phyloP scores from a whole-genome alignment of 805 yeast species.

The Yamadazyma nakazawae region DNA sequence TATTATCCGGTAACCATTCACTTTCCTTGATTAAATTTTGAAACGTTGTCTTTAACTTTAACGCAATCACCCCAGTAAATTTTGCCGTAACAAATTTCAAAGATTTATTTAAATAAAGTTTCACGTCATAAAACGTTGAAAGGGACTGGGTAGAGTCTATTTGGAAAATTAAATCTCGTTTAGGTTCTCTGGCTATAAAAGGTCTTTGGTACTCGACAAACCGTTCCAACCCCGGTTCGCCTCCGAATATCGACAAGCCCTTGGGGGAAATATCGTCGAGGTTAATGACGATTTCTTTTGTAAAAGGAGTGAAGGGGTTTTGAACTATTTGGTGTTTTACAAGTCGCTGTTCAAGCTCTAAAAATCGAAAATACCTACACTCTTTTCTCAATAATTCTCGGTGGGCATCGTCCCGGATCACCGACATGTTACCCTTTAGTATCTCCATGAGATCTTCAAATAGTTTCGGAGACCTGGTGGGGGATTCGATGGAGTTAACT shows the following conservation, averaged over 20 bases:
- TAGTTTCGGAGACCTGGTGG: slow-evolving; percentile 49
- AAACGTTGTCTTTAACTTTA: slow-evolving; percentile 24
- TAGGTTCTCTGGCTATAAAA: slow-evolving; percentile 28
- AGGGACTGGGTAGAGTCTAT: slow-evolving; percentile 6
- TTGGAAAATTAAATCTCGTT: slow-evolving; percentile 30
- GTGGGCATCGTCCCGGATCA: slow-evolving; percentile 50
- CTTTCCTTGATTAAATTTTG: slow-evolving; percentile 12
- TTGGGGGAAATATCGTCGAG: slow-evolving; percentile 33
- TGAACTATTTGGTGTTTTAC: slow-evolving; percentile 47
- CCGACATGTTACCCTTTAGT: slow-evolving; percentile 52
- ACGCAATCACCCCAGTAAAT: slow-evolving; percentile 22
- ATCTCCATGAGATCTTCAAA: slow-evolving; percentile 55
- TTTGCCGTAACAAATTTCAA: slow-evolving; percentile 23
- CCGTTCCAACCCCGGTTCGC: slow-evolving; percentile 30
- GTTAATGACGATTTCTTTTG: slow-evolving; percentile 56
- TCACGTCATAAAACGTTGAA: slow-evolving; percentile 23
- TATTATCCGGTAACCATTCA: slow-evolving; percentile 15
- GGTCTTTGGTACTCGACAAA: slow-evolving; percentile 37
- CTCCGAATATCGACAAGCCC: slow-evolving; percentile 6
- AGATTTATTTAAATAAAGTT: slow-evolving; percentile 28
- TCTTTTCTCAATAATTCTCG: slow-evolving; percentile 60
- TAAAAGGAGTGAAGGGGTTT: slow-evolving; percentile 44
- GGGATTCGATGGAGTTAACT: slow-evolving; percentile 52
- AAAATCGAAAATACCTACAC: slow-evolving; percentile 72
- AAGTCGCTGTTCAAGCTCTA: slow-evolving; percentile 69